Evolutionary conservation across 2,329 filamentous ascomycete species (phyloP).

Genomic region (Aspergillus carbonarius): DNA sequence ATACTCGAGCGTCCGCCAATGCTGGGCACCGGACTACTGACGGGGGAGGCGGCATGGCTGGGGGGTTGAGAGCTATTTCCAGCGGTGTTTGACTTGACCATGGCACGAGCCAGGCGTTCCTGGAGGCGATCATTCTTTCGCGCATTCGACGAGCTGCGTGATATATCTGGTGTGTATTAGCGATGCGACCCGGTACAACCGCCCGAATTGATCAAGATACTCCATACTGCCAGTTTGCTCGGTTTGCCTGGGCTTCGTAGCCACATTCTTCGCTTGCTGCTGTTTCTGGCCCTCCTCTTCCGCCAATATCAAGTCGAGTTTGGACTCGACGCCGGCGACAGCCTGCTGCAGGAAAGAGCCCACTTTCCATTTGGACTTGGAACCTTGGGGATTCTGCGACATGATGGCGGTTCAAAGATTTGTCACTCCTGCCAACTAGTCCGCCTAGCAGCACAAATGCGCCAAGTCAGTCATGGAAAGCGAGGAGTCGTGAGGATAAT

Average conservation of each 20-base stretch:
- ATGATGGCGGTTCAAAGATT: conserved; percentile 20
- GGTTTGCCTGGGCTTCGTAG: conserved; percentile 36
- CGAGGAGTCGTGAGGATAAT: conserved; percentile 4
- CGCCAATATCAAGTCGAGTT: conserved; percentile 85
- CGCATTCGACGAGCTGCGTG: conserved; percentile 64
- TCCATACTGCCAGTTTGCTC: conserved; percentile 39
- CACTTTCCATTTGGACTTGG: conserved; percentile 68
- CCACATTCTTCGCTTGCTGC: conserved; percentile 22
- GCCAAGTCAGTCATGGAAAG: conserved; percentile 13
- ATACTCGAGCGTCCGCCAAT: conserved; percentile 42
- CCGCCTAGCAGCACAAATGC: conserved; percentile 14
- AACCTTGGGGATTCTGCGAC: conserved; percentile 38
- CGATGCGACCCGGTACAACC: conserved; percentile 4
- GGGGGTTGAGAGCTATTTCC: conserved; percentile 48
- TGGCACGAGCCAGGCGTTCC: conserved; percentile 82
- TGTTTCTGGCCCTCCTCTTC: conserved; percentile 58
- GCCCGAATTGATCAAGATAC: neutral
- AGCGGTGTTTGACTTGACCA: conserved; percentile 68
- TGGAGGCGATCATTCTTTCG: conserved; percentile 79
- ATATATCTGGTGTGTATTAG: conserved; percentile 46
- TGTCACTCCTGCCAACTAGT: neutral
- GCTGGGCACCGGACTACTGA: conserved; percentile 51
- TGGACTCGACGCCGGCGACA: conserved; percentile 89
- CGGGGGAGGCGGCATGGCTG: conserved; percentile 52
- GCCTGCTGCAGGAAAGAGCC: conserved; percentile 76